Percentiles rank a stretch among this genome's conserved stretches.
Evolutionary conservation across 73 alveolate species (phyloP).

Genomic region (Uronychia binucleata): DNA sequence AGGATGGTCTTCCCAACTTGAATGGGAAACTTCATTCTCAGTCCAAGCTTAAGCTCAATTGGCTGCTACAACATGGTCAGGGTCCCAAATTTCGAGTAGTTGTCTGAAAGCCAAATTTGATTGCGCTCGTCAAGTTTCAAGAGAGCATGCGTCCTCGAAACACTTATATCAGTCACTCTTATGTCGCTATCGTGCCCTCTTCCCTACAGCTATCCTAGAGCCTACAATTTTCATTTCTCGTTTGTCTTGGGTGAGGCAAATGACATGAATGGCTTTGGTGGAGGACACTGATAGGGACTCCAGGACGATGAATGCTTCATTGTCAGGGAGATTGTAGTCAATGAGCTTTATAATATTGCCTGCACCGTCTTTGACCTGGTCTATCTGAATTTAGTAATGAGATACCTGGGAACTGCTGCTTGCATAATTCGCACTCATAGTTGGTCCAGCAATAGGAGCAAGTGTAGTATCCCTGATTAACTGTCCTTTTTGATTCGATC

Average conservation of each 20-base stretch:
- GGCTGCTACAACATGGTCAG: slow-evolving; percentile 19
- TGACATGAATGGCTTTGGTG: slow-evolving; percentile 70
- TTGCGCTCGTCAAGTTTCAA: slow-evolving; percentile 34
- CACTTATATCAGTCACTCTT: slow-evolving; percentile 78
- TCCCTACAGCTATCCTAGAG: slow-evolving; percentile 58
- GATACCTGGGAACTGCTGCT: slow-evolving; percentile 69
- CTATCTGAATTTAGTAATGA: slow-evolving; percentile 18
- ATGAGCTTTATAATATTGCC: slow-evolving; percentile 29
- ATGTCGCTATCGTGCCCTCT: slow-evolving; percentile 79
- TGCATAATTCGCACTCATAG: slow-evolving; percentile 86
- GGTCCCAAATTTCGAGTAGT: slow-evolving; percentile 85
- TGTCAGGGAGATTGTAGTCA: slow-evolving; percentile 35
- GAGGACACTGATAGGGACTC: slow-evolving; percentile 70
- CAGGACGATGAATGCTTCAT: slow-evolving; percentile 44
- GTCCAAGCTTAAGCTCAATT: neutral
- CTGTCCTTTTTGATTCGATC: slow-evolving; percentile 45
- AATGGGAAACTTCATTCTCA: neutral
- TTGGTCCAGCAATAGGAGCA: slow-evolving; percentile 65
- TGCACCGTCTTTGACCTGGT: neutral
- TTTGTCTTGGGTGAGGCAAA: slow-evolving; percentile 26
- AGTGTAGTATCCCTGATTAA: slow-evolving; percentile 21
- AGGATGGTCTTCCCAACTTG: neutral
- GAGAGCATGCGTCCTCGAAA: slow-evolving; percentile 77
- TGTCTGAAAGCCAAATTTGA: slow-evolving; percentile 64
- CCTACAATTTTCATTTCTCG: slow-evolving; percentile 55